A percentile compares a stretch with the other conserved stretches of the same genome.
Conservation (phyloP, 2,329 filamentous ascomycete species). For the Fusarium metavorans region DNA sequence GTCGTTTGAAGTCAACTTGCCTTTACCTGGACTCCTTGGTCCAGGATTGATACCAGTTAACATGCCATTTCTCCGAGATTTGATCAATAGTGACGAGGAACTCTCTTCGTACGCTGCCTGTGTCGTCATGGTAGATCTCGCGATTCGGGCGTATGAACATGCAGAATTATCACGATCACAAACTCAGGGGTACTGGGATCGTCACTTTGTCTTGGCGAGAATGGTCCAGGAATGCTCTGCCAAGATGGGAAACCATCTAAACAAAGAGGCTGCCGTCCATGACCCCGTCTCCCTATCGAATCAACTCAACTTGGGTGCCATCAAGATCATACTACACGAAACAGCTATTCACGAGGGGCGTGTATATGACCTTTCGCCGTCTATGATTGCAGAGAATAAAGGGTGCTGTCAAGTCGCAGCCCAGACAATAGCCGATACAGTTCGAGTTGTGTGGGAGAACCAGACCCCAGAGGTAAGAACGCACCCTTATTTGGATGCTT, state of each 20-base stretch:
- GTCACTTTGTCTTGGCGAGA: background rate
- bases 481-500: too few species aligned
- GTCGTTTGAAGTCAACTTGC: background rate
- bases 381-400: background rate
- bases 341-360: background rate
- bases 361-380: background rate
- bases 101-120: background rate
- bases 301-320: background rate
- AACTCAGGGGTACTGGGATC: background rate
- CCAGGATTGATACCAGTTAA: rapidly evolving
- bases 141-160: background rate
- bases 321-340: background rate
- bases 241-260: background rate
- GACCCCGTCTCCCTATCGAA: background rate
- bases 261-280: background rate
- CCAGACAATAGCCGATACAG: background rate
- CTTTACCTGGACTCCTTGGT: background rate
- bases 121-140: background rate
- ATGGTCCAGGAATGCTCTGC: background rate
- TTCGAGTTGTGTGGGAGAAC: background rate
- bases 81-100: background rate
- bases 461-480: background rate
- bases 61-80: background rate
- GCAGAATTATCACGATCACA: background rate
- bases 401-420: background rate